phyloP scores from a whole-genome alignment of 1,284 basidiomycete genomes.

The Agroathelia rolfsii region DNA sequence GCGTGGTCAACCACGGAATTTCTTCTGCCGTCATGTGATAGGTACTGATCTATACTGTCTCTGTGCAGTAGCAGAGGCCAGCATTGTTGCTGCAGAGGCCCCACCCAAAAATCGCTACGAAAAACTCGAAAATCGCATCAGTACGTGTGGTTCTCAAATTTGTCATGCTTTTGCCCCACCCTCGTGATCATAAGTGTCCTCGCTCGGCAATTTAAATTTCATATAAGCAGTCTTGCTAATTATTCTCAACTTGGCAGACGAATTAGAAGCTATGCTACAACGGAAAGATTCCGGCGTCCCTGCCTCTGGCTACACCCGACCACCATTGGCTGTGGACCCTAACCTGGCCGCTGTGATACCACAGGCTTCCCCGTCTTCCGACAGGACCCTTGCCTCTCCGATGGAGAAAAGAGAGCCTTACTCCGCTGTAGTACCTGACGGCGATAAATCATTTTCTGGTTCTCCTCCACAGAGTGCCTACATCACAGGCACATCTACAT shows the following conservation, averaged over 20 bases:
- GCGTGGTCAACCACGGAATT: no score
- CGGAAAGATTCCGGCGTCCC: slow-evolving; percentile 23
- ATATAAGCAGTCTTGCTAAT: slow-evolving; percentile 6
- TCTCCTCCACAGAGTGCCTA: no score
- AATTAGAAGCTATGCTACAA: slow-evolving; percentile 43
- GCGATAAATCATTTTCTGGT: no score
- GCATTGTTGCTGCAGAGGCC: slow-evolving; percentile 26
- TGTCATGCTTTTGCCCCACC: slow-evolving; percentile 2
- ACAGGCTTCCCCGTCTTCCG: slow-evolving; percentile 7
- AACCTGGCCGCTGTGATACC: not conserved
- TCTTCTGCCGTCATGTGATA: no score
- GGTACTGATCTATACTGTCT: no score
- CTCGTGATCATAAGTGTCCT: slow-evolving; percentile 4
- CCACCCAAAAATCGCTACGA: slow-evolving; percentile 51
- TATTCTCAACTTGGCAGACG: slow-evolving; percentile 30
- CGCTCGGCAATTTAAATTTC: no score
- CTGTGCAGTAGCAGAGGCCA: slow-evolving; percentile 29
- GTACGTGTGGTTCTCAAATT: slow-evolving; percentile 29
- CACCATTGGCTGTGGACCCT: slow-evolving; percentile 1
- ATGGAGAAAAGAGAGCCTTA: no score
- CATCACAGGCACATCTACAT: slow-evolving; percentile 9
- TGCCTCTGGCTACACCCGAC: not conserved
- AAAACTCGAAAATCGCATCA: slow-evolving; percentile 53
- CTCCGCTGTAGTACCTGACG: no score
- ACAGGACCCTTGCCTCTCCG: no score